Percentiles rank a stretch among this genome's conserved stretches.
Conservation (phyloP, 164 flowering plant genomes). For the Echeveria elegans region DNA sequence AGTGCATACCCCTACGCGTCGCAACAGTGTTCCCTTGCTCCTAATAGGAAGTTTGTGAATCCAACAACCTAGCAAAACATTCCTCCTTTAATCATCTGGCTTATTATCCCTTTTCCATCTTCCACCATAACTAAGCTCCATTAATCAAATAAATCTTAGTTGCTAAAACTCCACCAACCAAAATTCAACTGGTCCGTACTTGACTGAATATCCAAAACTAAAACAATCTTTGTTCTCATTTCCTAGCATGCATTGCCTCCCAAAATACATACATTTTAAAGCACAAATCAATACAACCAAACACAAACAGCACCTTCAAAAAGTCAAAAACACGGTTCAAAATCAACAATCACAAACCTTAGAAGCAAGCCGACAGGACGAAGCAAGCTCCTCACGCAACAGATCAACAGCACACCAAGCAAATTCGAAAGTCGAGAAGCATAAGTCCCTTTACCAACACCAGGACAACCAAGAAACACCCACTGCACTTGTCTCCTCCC, state of each 20-base stretch:
- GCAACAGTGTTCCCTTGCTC: no score
- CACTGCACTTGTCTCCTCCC: constrained; percentile 55
- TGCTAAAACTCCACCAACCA: background rate
- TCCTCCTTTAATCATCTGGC: no score
- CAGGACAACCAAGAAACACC: constrained; percentile 96
- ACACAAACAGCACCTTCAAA: background rate
- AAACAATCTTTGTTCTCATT: background rate
- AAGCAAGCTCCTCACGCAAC: constrained; percentile 71
- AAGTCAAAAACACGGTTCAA: background rate
- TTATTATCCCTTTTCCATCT: no score
- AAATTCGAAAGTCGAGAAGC: constrained; percentile 60
- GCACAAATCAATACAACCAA: background rate
- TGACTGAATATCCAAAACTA: background rate
- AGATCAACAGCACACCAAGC: constrained; percentile 89
- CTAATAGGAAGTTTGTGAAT: no score
- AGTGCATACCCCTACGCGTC: no score
- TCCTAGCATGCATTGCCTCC: background rate
- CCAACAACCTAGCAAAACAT: no score
- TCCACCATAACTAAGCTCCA: no score
- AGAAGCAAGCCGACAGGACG: constrained; percentile 56
- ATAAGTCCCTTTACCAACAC: constrained; percentile 91
- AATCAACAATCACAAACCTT: constrained; percentile 33
- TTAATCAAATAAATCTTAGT: background rate
- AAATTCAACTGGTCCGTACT: background rate
- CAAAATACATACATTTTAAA: background rate